A percentile compares a stretch with the other conserved stretches of the same genome.
phyloP scores from a whole-genome alignment of 2,329 filamentous ascomycete species.

The Aspergillus intermedius region DNA sequence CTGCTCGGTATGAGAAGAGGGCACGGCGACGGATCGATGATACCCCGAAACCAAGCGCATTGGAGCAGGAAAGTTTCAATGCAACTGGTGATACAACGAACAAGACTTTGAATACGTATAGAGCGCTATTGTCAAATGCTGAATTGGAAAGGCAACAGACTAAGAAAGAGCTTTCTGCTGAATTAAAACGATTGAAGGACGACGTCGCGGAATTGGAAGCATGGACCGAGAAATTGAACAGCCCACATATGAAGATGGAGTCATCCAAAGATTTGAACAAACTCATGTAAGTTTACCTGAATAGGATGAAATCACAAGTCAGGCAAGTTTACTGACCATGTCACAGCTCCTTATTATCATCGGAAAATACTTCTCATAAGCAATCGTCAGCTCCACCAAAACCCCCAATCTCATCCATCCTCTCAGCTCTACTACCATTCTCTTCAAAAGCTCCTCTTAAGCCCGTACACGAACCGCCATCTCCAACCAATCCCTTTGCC shows the following conservation, averaged over 20 bases:
- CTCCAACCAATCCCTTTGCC: conserved; percentile 60
- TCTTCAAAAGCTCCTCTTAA: conserved; percentile 21
- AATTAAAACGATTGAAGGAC: conserved; percentile 51
- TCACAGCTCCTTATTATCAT: conserved; percentile 26
- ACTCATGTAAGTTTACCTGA: conserved; percentile 25
- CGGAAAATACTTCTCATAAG: conserved; percentile 20
- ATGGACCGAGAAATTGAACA: conserved; percentile 54
- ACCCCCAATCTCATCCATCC: conserved; percentile 27
- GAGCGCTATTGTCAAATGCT: conserved; percentile 15
- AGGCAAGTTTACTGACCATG: conserved; percentile 12
- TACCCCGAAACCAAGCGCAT: conserved; percentile 21
- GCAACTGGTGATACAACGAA: conserved; percentile 8
- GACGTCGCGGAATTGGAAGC: conserved; percentile 53
- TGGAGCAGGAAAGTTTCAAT: conserved; percentile 20
- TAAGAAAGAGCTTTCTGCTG: conserved; percentile 48
- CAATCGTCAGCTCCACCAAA: conserved; percentile 15
- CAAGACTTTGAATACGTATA: conserved; percentile 4
- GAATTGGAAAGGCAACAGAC: conserved; percentile 45
- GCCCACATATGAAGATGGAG: conserved; percentile 20
- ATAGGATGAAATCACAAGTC: background rate
- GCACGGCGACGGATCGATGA: conserved; percentile 20
- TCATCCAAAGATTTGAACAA: conserved; percentile 29
- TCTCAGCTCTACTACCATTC: conserved; percentile 39
- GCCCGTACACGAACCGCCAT: conserved; percentile 25
- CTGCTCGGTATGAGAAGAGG: conserved; percentile 21